Conservation (phyloP, 129 eudicot genomes). For the Helianthus tuberosus region DNA sequence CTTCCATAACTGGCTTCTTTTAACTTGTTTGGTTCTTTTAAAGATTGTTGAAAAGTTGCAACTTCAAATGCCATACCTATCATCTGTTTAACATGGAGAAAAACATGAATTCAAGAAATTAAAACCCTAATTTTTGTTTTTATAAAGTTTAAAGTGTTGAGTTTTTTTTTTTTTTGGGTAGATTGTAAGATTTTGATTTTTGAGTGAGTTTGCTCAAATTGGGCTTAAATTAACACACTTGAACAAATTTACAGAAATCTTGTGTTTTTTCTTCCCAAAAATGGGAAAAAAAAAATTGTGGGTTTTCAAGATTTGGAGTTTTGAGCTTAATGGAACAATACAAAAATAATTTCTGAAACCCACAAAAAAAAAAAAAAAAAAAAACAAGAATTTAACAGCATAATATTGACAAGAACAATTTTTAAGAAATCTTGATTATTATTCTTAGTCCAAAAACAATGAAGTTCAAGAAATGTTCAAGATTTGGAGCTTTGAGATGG, state of each 20-base stretch:
- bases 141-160: neutral
- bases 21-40: conserved; percentile 32
- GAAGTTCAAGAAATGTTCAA: neutral
- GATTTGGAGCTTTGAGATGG: neutral
- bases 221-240: neutral
- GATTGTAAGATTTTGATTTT: conserved; percentile 5
- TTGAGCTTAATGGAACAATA: neutral
- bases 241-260: conserved; percentile 3
- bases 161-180: no score
- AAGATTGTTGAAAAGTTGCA: conserved; percentile 30
- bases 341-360: neutral
- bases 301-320: conserved; percentile 23
- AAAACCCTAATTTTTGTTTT: conserved; percentile 3
- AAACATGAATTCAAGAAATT: conserved; percentile 4
- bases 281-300: neutral
- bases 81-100: conserved; percentile 28
- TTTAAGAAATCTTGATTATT: conserved; percentile 19
- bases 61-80: conserved; percentile 41
- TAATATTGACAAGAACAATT: neutral
- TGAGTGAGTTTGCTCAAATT: neutral
- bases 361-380: neutral
- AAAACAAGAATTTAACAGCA: neutral
- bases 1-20: conserved; percentile 49
- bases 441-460: neutral
- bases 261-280: neutral